Evolutionary conservation across 2,329 filamentous ascomycete genomes (phyloP).

Genomic region (Epichloe typhina): DNA sequence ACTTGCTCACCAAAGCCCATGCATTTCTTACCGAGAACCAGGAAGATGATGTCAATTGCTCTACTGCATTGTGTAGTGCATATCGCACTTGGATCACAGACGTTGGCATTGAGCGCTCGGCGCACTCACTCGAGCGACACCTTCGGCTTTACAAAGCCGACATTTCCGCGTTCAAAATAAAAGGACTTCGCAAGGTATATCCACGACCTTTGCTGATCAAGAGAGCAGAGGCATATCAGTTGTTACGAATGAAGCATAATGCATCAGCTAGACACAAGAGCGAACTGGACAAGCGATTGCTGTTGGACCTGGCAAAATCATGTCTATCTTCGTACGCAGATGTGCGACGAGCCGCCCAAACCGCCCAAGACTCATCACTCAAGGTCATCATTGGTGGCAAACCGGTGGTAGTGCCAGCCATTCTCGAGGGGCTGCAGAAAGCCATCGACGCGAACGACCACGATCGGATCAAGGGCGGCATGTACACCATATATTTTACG

Average conservation of each 20-base stretch:
- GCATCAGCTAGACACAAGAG: slow-evolving; percentile 77
- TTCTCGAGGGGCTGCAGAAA: slow-evolving; percentile 64
- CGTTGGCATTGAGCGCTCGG: slow-evolving; percentile 89
- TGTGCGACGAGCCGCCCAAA: slow-evolving; percentile 86
- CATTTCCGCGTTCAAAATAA: slow-evolving; percentile 86
- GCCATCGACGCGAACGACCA: slow-evolving; percentile 72
- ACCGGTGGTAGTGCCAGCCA: slow-evolving; percentile 76
- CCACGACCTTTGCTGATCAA: slow-evolving; percentile 85
- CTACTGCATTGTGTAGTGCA: slow-evolving; percentile 81
- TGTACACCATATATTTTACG: slow-evolving; percentile 84
- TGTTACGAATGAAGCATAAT: slow-evolving; percentile 90
- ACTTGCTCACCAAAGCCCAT: slow-evolving; percentile 72
- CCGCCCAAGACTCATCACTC: slow-evolving; percentile 81
- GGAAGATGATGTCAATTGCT: slow-evolving; percentile 91
- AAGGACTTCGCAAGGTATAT: slow-evolving; percentile 81
- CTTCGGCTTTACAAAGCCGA: slow-evolving; percentile 75
- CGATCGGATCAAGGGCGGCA: slow-evolving; percentile 83
- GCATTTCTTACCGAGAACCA: slow-evolving; percentile 70
- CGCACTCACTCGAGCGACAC: slow-evolving; percentile 82
- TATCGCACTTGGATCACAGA: slow-evolving; percentile 97
- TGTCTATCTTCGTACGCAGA: slow-evolving; percentile 88
- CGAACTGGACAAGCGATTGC: slow-evolving; percentile 71
- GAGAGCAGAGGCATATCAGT: slow-evolving; percentile 85
- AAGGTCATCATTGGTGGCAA: slow-evolving; percentile 83
- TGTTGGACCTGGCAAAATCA: slow-evolving; percentile 80